These are phyloP conservation scores for Jaapia argillacea DNA, from an alignment of 768 basidiomycete genomes.

Conservation along the genomic window DNA sequence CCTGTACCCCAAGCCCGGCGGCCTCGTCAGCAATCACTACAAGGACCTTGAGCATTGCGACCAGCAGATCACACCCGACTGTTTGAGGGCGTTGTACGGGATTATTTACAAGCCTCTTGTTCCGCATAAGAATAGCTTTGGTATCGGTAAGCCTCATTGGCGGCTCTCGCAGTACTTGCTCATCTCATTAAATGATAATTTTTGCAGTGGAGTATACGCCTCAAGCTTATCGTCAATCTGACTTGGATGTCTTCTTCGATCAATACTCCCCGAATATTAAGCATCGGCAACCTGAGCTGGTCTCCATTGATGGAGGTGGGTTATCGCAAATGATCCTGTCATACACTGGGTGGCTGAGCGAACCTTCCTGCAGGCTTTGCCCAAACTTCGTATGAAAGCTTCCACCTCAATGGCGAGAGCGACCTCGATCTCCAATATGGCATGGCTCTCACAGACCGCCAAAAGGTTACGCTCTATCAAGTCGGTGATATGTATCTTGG, in stretches of 20 bases:
- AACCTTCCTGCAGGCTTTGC: conserved; percentile 12
- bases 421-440: conserved; percentile 21
- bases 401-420: conserved; percentile 17
- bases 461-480: conserved; percentile 23
- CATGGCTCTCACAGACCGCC: conserved; percentile 20
- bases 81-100: conserved; percentile 29
- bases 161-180: not conserved
- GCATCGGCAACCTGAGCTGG: conserved; percentile 17
- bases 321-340: not conserved
- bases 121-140: conserved; percentile 21
- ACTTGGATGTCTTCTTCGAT: conserved; percentile 33
- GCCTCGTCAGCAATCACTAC: not conserved
- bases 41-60: not conserved
- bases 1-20: not conserved
- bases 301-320: conserved; percentile 26
- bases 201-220: conserved; percentile 41
- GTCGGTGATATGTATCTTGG: conserved; percentile 18
- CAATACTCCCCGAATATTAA: conserved; percentile 23
- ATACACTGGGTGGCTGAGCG: not conserved
- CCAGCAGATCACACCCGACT: conserved; percentile 24
- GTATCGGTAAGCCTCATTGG: conserved; percentile 20
- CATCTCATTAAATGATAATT: not conserved
- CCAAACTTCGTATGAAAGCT: conserved; percentile 15
- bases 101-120: conserved; percentile 8
- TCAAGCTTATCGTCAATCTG: conserved; percentile 32